Evolutionary conservation across 495 filamentous ascomycete genomes (phyloP).

Genomic region (Lindgomyces ingoldianus): DNA sequence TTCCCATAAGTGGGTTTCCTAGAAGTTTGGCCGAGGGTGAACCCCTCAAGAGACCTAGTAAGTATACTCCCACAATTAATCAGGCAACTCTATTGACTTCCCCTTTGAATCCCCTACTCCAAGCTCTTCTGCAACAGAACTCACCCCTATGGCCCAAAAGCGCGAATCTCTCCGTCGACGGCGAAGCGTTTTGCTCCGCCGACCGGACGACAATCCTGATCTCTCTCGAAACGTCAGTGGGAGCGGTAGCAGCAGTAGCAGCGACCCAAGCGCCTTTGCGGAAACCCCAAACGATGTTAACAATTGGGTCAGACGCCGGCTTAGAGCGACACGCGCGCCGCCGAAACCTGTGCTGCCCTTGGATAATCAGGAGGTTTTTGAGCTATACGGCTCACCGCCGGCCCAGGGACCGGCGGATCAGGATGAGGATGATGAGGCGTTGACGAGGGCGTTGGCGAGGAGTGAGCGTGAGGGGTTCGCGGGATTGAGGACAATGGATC

Average conservation of each 20-base stretch:
- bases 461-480: too few species aligned
- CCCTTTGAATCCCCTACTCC: neutral
- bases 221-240: too few species aligned
- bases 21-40: neutral
- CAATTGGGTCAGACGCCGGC: constrained; percentile 1
- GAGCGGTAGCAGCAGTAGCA: neutral
- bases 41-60: neutral
- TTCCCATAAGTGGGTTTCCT: constrained; percentile 21
- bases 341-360: too few species aligned
- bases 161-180: constrained; percentile 1
- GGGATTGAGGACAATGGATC: too few species aligned
- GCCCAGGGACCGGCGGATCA: too few species aligned
- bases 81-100: neutral
- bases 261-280: neutral
- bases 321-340: neutral
- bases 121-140: neutral
- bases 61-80: neutral
- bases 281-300: neutral
- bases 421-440: too few species aligned
- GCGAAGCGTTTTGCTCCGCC: neutral
- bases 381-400: too few species aligned
- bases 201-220: neutral
- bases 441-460: too few species aligned
- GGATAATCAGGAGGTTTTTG: too few species aligned
- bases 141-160: neutral